Percentiles rank a stretch among this genome's conserved stretches.
phyloP scores from a whole-genome alignment of 768 basidiomycete genomes.

The Suillus subalutaceus region DNA sequence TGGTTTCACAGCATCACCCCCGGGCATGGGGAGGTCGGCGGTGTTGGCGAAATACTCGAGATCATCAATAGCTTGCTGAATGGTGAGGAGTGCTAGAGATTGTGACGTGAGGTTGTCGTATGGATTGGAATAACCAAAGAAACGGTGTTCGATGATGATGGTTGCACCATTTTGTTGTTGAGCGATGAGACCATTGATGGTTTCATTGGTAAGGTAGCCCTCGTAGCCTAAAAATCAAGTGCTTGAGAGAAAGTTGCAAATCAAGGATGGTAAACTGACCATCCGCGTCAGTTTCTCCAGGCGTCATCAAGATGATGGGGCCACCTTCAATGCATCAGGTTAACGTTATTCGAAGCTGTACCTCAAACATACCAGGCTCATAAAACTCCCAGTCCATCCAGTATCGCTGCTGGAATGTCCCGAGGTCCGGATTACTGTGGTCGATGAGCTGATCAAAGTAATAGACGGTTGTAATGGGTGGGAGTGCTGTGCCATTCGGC shows the following conservation, averaged over 20 bases:
- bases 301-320: conserved; percentile 45
- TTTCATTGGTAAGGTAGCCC: conserved; percentile 62
- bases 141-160: conserved; percentile 71
- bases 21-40: conserved; percentile 67
- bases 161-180: conserved; percentile 66
- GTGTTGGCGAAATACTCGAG: conserved; percentile 70
- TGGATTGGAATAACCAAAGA: conserved; percentile 76
- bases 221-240: conserved; percentile 26
- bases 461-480: conserved; percentile 31
- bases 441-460: conserved; percentile 40
- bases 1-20: conserved; percentile 61
- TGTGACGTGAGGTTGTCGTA: conserved; percentile 57
- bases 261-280: conserved; percentile 19
- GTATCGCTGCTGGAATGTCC: conserved; percentile 76
- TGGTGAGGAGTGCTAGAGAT: conserved; percentile 62
- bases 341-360: background rate
- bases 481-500: conserved; percentile 29
- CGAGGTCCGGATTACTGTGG: conserved; percentile 56
- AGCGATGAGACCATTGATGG: conserved; percentile 66
- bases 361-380: conserved; percentile 40
- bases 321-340: conserved; percentile 20
- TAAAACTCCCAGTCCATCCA: conserved; percentile 75
- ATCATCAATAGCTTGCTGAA: conserved; percentile 77
- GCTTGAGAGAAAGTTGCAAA: background rate
- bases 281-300: conserved; percentile 63